These are phyloP conservation scores for Pseudogymnoascus sp. DNA, from an alignment of 2,329 filamentous ascomycete genomes.

Conservation along the genomic window DNA sequence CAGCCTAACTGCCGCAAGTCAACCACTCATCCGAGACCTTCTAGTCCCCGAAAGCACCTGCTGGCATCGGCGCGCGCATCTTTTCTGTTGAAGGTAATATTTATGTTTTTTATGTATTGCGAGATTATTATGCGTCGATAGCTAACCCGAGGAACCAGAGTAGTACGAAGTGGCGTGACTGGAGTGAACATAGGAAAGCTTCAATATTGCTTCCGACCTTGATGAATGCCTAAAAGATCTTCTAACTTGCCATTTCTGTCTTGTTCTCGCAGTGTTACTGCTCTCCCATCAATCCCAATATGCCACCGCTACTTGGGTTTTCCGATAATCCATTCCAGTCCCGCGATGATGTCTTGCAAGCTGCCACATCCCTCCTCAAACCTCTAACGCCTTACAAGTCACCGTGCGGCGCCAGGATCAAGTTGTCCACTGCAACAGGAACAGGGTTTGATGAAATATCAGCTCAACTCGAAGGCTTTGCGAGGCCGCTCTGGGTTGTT, in stretches of 20 bases:
- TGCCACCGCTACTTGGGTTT: constrained; percentile 36
- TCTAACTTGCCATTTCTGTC: not conserved
- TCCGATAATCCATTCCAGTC: constrained; percentile 35
- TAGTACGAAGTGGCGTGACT: not conserved
- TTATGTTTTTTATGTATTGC: not conserved
- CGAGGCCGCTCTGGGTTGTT: constrained; percentile 26
- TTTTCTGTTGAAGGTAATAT: not conserved
- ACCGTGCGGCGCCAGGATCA: constrained; percentile 30
- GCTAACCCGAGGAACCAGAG: not conserved
- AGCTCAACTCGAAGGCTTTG: constrained; percentile 41
- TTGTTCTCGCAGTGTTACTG: not conserved
- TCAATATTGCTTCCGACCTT: not conserved
- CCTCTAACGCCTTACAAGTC: constrained; percentile 29
- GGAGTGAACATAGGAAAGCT: not conserved
- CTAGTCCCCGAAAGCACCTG: not conserved
- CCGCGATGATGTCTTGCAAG: constrained; percentile 32
- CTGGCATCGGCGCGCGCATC: not conserved
- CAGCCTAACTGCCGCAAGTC: not conserved
- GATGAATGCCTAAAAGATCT: too few relatives aligned
- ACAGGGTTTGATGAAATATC: constrained; percentile 39
- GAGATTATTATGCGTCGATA: not conserved
- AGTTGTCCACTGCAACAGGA: constrained; percentile 33
- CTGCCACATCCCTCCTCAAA: constrained; percentile 30
- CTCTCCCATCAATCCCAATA: constrained; percentile 18
- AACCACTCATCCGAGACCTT: not conserved